Evolutionary conservation across 2,329 filamentous ascomycete species (phyloP).

Genomic region (Drechslera avenae): DNA sequence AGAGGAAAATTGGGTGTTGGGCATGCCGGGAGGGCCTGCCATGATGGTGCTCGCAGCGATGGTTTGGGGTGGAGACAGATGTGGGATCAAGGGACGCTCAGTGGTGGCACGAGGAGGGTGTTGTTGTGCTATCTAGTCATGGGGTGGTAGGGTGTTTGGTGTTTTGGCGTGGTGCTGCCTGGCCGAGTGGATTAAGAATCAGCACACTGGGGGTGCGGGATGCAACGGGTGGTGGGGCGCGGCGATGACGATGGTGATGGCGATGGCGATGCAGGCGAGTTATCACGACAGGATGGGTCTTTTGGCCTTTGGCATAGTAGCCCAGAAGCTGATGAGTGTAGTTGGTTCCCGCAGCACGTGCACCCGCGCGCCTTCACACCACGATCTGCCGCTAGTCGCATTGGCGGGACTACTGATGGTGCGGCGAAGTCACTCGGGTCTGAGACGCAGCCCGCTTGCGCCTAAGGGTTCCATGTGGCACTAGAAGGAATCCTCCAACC

Average conservation of each 20-base stretch:
- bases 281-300: not conserved
- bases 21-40: slow-evolving; percentile 37
- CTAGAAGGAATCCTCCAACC: slow-evolving; percentile 6
- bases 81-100: not conserved
- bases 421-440: slow-evolving; percentile 11
- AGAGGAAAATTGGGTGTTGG: slow-evolving; percentile 33
- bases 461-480: slow-evolving; percentile 8
- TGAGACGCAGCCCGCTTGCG: slow-evolving; percentile 8
- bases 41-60: slow-evolving; percentile 30
- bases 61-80: slow-evolving; percentile 6
- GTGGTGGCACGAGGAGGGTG: slow-evolving; percentile 1
- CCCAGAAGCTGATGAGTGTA: slow-evolving; percentile 3
- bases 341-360: slow-evolving; percentile 6
- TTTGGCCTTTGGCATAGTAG: not conserved
- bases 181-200: slow-evolving; percentile 2
- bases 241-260: not conserved
- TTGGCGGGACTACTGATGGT: slow-evolving; percentile 12
- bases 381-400: slow-evolving; percentile 16
- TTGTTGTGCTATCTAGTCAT: not conserved
- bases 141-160: slow-evolving; percentile 2
- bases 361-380: slow-evolving; percentile 12
- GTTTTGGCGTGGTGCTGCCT: slow-evolving; percentile 21
- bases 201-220: not conserved
- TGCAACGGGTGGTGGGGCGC: slow-evolving; percentile 2
- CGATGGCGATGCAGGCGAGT: not conserved